A percentile compares a stretch with the other conserved stretches of the same genome.
Evolutionary conservation across 257 asterid species (phyloP).

Genomic region (Solanum arcanum): DNA sequence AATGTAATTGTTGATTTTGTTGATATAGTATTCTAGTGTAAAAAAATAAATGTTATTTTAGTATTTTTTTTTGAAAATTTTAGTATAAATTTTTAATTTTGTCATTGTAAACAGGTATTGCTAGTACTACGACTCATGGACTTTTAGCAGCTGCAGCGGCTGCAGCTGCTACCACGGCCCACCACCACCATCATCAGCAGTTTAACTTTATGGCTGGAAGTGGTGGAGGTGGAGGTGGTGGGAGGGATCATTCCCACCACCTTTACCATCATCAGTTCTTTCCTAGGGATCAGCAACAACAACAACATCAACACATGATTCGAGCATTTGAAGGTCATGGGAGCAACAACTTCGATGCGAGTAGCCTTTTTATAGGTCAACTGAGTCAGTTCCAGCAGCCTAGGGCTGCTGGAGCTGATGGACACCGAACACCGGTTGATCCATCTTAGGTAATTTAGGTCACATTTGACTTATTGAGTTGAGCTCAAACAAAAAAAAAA

Average conservation of each 20-base stretch:
- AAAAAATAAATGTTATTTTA: too few species aligned
- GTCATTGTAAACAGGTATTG: not conserved
- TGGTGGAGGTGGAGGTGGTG: slow-evolving; percentile 1
- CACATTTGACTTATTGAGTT: not conserved
- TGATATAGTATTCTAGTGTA: not conserved
- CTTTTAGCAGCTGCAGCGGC: slow-evolving; percentile 25
- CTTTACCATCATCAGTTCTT: slow-evolving; percentile 23
- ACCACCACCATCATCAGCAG: slow-evolving; percentile 16
- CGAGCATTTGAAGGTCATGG: slow-evolving; percentile 23
- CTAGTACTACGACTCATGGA: slow-evolving; percentile 18
- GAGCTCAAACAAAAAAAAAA: not conserved
- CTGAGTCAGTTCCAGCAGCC: slow-evolving; percentile 69
- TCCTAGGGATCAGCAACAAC: slow-evolving; percentile 43
- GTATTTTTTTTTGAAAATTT: not conserved
- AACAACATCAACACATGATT: slow-evolving; percentile 7
- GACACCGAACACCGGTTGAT: slow-evolving; percentile 72
- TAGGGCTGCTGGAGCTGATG: slow-evolving; percentile 57
- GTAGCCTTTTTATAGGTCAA: slow-evolving; percentile 57
- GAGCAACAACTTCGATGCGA: slow-evolving; percentile 49
- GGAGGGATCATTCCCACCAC: slow-evolving; percentile 5
- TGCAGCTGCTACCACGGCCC: slow-evolving; percentile 6
- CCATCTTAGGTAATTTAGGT: slow-evolving; percentile 40
- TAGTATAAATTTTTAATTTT: not conserved
- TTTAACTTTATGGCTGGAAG: slow-evolving; percentile 17
- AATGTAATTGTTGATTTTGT: not conserved